A percentile compares a stretch with the other conserved stretches of the same genome.
These are phyloP conservation scores for Scheffersomyces segobiensis DNA, from an alignment of 1,139 yeast species.

Conservation along the genomic window DNA sequence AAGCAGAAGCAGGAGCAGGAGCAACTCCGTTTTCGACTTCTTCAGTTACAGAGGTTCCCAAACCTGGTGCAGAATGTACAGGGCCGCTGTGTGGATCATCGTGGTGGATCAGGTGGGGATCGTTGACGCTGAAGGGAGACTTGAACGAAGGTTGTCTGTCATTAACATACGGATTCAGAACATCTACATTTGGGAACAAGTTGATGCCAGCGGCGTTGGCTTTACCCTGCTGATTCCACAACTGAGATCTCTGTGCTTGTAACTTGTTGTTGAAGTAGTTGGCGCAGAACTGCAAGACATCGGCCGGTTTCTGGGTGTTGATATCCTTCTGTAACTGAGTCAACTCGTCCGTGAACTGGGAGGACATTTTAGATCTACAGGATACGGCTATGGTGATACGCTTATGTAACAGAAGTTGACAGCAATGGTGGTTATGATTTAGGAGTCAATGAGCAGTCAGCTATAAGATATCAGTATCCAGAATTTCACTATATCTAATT, in stretches of 20 bases:
- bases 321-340: conserved; percentile 65
- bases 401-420: background rate
- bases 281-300: conserved; percentile 73
- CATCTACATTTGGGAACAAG: conserved; percentile 43
- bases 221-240: conserved; percentile 53
- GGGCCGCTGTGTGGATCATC: conserved; percentile 17
- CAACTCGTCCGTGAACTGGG: conserved; percentile 44
- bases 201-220: conserved; percentile 56
- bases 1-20: conserved; percentile 2
- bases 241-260: conserved; percentile 57
- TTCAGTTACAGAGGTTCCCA: background rate
- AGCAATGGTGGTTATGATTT: background rate
- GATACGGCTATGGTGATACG: background rate
- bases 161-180: conserved; percentile 15
- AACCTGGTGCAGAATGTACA: background rate
- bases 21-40: conserved; percentile 3
- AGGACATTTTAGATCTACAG: background rate
- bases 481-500: background rate
- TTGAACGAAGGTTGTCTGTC: conserved; percentile 55
- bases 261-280: conserved; percentile 65
- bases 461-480: background rate
- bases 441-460: background rate
- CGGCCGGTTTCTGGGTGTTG: conserved; percentile 61
- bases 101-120: conserved; percentile 55
- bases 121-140: conserved; percentile 64